These are phyloP conservation scores for Pulveroboletus sp. DNA, from an alignment of 768 basidiomycete genomes.

Conservation along the genomic window DNA sequence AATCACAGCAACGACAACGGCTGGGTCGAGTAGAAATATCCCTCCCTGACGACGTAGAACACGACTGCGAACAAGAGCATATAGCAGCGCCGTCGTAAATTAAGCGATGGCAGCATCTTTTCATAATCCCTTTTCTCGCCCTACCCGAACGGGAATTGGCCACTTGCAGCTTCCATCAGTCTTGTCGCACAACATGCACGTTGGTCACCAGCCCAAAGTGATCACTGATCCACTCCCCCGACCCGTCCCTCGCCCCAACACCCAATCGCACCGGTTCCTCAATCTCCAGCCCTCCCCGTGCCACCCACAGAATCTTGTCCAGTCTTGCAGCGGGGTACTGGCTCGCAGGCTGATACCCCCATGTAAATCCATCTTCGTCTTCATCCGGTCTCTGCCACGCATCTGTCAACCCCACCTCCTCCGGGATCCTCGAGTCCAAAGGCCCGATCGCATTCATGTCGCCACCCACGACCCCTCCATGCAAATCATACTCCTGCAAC, in stretches of 20 bases:
- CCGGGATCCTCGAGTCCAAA: slow-evolving; percentile 40
- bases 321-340: slow-evolving; percentile 50
- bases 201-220: slow-evolving; percentile 56
- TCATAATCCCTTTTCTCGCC: background rate
- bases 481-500: slow-evolving; percentile 42
- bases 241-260: slow-evolving; percentile 41
- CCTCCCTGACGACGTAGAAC: background rate
- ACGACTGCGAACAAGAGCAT: background rate
- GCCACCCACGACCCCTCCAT: slow-evolving; percentile 61
- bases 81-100: slow-evolving; percentile 1
- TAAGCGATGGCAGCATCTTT: slow-evolving; percentile 4
- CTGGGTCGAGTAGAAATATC: background rate
- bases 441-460: slow-evolving; percentile 67
- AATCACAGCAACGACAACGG: slow-evolving; percentile 7
- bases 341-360: slow-evolving; percentile 58
- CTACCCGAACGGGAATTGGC: background rate
- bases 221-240: slow-evolving; percentile 57
- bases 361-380: slow-evolving; percentile 51
- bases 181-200: slow-evolving; percentile 25
- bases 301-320: slow-evolving; percentile 62
- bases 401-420: slow-evolving; percentile 48
- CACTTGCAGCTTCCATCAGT: slow-evolving; percentile 4
- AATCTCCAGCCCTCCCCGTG: slow-evolving; percentile 45
- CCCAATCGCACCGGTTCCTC: slow-evolving; percentile 55
- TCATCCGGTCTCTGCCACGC: slow-evolving; percentile 49